Evolutionary conservation across 805 yeast genomes (phyloP), one percentile per base, ranked within the genome.

Genomic region (Saccharomyces paradoxus): DNA sequence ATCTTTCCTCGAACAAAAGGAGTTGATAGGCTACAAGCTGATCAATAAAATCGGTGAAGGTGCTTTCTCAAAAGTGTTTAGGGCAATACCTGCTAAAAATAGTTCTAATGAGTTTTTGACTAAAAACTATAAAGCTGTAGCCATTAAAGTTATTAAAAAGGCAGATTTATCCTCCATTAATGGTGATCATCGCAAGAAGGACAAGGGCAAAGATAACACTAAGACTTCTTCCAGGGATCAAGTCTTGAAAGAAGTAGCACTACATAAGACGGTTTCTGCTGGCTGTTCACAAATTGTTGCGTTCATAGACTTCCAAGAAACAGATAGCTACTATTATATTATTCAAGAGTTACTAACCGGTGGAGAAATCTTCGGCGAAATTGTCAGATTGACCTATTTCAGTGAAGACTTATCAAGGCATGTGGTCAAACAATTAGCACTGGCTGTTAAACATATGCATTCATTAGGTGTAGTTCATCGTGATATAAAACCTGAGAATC

Each of bases 401-500:
- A 77, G 82, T 29, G 90, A 84, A 63, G 83, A 83, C 60, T 69
- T 84, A 41, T 71, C 86, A 2, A 73, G 87, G 49, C 88, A 83
- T 66, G 77, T 84, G 24, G 81, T 84, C 41, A 69, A 71, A 31
- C 90, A 86, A 64, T 79, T 86, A 37, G 83, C 84, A 2, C 69
- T 77, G 28, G 87, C 89, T 1, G 75, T 87, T 27, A 74, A 81
- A 62, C 87, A 86, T 67, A 68, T 87, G 61, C 96, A 87, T 68
- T 82, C 80, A 54, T 80, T 82, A 50, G 94, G 94, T 6, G 81
- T 87, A 52, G 95, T 87, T 32, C 96, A 87, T 70, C 75, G 96
- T 59, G 96, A 87, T 68, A 81, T 87, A 57, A 87, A 87, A 65
- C 92, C 95, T 0, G 96, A 87, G 63, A 87, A 87, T 63, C 70